Conservation (phyloP, 2,329 filamentous ascomycete species). For the Paraphoma chrysanthemicola region DNA sequence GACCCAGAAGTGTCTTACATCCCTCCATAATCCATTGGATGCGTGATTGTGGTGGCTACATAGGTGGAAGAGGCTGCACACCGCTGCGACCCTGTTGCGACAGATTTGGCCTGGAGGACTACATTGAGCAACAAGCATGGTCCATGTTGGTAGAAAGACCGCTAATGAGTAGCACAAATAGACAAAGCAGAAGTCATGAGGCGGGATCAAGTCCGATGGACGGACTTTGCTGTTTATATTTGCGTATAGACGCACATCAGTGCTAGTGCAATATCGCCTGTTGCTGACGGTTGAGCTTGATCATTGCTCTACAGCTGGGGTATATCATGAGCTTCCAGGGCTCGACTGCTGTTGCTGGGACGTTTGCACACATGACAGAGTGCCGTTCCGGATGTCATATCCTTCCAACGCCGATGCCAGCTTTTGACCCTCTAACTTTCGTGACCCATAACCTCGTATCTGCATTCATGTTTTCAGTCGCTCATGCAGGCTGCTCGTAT, state of each 20-base stretch:
- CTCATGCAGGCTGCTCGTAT: constrained; percentile 48
- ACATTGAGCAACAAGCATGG: no score
- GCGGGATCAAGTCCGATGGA: no score
- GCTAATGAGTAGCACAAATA: no score
- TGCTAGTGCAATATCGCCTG: background rate
- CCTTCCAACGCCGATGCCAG: constrained; percentile 17
- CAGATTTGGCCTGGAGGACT: no score
- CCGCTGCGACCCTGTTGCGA: no score
- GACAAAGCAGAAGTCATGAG: background rate
- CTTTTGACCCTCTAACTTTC: constrained; percentile 4
- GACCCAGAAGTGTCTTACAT: no score
- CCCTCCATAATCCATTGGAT: no score
- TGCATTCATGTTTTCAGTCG: constrained; percentile 8
- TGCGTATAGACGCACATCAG: background rate
- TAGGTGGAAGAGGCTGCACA: no score
- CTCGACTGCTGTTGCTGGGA: constrained; percentile 13
- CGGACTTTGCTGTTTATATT: background rate
- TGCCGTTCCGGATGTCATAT: constrained; percentile 12
- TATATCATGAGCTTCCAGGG: constrained; percentile 18
- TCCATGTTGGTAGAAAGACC: no score
- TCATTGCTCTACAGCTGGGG: constrained; percentile 10
- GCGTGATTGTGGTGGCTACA: no score
- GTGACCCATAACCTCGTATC: constrained; percentile 21
- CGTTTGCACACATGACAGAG: constrained; percentile 11
- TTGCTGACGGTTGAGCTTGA: background rate